Conservation (phyloP, 2,329 filamentous ascomycete species). For the Emmonsia crescens region DNA sequence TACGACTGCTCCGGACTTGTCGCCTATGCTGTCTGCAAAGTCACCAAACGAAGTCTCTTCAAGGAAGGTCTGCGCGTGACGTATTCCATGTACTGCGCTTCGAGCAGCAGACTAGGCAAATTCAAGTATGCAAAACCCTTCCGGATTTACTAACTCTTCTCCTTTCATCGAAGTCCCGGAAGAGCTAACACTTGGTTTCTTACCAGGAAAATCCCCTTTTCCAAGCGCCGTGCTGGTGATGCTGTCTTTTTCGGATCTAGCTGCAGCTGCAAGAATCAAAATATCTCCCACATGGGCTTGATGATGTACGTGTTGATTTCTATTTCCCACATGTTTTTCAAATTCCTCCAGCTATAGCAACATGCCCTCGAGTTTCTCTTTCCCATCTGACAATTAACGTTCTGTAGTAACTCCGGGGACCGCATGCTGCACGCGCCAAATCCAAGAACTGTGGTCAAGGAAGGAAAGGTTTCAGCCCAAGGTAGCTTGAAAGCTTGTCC, state of each 20-base stretch:
- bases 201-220: constrained; percentile 16
- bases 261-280: constrained; percentile 6
- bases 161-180: not conserved
- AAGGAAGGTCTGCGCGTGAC: constrained; percentile 17
- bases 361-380: not conserved
- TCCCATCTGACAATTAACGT: not conserved
- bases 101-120: constrained; percentile 10
- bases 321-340: not conserved
- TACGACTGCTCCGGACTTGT: constrained; percentile 22
- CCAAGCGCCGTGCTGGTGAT: constrained; percentile 17
- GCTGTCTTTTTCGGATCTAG: constrained; percentile 18
- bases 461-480: not conserved
- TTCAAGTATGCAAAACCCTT: constrained; percentile 15
- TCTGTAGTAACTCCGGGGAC: not conserved
- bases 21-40: constrained; percentile 21
- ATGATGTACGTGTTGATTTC: constrained; percentile 15
- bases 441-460: not conserved
- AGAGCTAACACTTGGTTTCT: not conserved
- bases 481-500: not conserved
- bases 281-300: constrained; percentile 16
- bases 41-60: constrained; percentile 20
- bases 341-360: not conserved
- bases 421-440: not conserved
- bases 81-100: constrained; percentile 19
- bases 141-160: not conserved